A percentile compares a stretch with the other conserved stretches of the same genome.
These are phyloP conservation scores for Rhynchospora tenuis DNA, from an alignment of 176 grass and related monocot genomes.

Conservation along the genomic window DNA sequence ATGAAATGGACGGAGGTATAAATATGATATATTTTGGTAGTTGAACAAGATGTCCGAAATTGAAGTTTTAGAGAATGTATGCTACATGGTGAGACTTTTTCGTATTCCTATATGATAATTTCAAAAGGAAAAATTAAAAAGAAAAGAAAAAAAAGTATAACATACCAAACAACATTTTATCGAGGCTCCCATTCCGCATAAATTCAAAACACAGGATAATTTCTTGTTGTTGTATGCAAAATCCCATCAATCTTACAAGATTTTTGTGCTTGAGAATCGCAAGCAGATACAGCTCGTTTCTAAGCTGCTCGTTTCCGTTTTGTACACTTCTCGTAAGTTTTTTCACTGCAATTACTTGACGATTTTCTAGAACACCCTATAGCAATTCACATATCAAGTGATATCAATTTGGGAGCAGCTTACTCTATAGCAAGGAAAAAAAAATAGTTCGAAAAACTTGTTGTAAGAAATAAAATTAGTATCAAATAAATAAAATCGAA, in stretches of 20 bases:
- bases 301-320: background rate
- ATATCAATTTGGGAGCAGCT: background rate
- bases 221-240: background rate
- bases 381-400: background rate
- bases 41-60: too few relatives aligned
- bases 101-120: background rate
- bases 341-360: slow-evolving; percentile 19
- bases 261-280: slow-evolving; percentile 15
- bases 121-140: background rate
- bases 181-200: background rate
- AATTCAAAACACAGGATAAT: slow-evolving; percentile 15
- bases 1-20: too few relatives aligned
- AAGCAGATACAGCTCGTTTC: slow-evolving; percentile 9
- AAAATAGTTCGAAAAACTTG: background rate
- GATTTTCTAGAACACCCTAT: background rate
- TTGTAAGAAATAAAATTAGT: background rate
- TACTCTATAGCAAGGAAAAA: background rate
- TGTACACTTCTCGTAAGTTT: background rate
- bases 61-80: too few relatives aligned
- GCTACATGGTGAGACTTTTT: too few relatives aligned
- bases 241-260: slow-evolving; percentile 7
- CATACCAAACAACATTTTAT: slow-evolving; percentile 12
- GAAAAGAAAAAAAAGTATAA: background rate
- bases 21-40: too few relatives aligned
- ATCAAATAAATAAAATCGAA: too few relatives aligned